phyloP scores from a whole-genome alignment of 2,329 filamentous ascomycete genomes.

The Rasamsonia emersonii region DNA sequence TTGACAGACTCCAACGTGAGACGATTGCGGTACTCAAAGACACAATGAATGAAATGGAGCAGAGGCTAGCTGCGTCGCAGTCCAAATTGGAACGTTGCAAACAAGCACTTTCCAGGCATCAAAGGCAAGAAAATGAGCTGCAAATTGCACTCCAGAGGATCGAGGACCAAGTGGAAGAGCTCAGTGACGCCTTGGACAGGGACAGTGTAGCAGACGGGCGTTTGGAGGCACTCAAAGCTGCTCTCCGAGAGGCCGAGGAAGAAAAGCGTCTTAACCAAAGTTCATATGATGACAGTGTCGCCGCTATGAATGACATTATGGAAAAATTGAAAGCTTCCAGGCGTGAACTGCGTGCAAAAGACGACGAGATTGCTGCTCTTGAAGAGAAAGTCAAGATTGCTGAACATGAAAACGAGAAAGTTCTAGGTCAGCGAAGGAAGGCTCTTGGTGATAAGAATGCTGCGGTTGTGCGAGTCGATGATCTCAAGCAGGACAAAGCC shows the following conservation, averaged over 20 bases:
- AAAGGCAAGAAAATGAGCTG: conserved; percentile 40
- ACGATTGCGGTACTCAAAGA: conserved; percentile 45
- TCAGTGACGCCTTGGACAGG: conserved; percentile 57
- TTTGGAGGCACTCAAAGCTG: conserved; percentile 50
- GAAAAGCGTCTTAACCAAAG: conserved; percentile 35
- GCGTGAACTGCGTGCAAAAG: conserved; percentile 27
- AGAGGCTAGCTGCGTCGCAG: conserved; percentile 40
- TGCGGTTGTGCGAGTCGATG: conserved; percentile 45
- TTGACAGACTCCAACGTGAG: conserved; percentile 35
- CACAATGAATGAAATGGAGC: conserved; percentile 47
- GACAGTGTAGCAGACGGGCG: conserved; percentile 56
- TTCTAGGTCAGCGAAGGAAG: conserved; percentile 43
- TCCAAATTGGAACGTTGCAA: conserved; percentile 43
- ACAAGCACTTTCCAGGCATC: conserved; percentile 43
- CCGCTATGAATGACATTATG: conserved; percentile 37
- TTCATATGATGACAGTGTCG: conserved; percentile 42
- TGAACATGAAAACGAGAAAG: conserved; percentile 44
- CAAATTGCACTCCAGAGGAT: conserved; percentile 50
- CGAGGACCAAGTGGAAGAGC: conserved; percentile 53
- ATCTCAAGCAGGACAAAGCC: conserved; percentile 39
- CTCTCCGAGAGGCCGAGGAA: conserved; percentile 50
- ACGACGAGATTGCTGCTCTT: conserved; percentile 25
- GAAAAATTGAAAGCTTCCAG: conserved; percentile 26
- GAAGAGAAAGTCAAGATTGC: conserved; percentile 46
- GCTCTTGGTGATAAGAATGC: conserved; percentile 55